phyloP scores from a whole-genome alignment of 306 rosid genomes.

The Medicago arabica region DNA sequence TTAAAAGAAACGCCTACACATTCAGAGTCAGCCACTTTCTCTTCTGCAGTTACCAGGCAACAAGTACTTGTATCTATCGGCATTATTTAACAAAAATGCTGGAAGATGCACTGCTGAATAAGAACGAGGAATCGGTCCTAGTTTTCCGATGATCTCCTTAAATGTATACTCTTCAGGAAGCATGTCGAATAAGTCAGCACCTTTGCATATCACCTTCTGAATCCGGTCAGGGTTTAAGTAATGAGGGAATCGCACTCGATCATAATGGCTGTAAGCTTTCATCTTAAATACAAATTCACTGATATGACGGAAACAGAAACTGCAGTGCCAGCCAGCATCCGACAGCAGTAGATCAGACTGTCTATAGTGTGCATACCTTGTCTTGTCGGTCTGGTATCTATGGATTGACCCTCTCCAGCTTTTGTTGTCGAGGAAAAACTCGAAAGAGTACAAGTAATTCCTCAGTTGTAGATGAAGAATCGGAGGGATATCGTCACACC shows the following conservation, averaged over 20 bases:
- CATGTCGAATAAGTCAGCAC: conserved; percentile 88
- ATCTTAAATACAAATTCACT: conserved; percentile 81
- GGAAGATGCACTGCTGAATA: conserved; percentile 93
- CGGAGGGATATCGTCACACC: conserved; percentile 79
- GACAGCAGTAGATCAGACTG: conserved; percentile 65
- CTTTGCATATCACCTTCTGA: conserved; percentile 82
- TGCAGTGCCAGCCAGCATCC: conserved; percentile 93
- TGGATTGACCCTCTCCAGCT: conserved; percentile 95
- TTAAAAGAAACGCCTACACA: conserved; percentile 25
- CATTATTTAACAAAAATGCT: conserved; percentile 71
- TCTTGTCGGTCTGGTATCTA: conserved; percentile 64
- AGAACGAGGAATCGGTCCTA: conserved; percentile 89
- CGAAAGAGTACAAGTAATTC: conserved; percentile 87
- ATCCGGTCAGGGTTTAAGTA: conserved; percentile 72
- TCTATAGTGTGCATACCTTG: conserved; percentile 79
- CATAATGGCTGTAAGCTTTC: conserved; percentile 88
- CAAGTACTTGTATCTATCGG: conserved; percentile 68
- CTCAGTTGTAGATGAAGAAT: conserved; percentile 75
- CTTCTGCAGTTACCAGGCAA: conserved; percentile 88
- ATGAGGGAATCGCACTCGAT: conserved; percentile 77
- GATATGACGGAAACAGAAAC: conserved; percentile 87
- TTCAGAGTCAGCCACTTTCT: conserved; percentile 76
- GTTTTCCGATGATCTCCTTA: conserved; percentile 82
- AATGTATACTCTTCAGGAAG: conserved; percentile 90
- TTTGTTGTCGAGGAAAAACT: conserved; percentile 68